Evolutionary conservation across 345 rosid genomes (phyloP).

Genomic region (Kernera saxatilis): DNA sequence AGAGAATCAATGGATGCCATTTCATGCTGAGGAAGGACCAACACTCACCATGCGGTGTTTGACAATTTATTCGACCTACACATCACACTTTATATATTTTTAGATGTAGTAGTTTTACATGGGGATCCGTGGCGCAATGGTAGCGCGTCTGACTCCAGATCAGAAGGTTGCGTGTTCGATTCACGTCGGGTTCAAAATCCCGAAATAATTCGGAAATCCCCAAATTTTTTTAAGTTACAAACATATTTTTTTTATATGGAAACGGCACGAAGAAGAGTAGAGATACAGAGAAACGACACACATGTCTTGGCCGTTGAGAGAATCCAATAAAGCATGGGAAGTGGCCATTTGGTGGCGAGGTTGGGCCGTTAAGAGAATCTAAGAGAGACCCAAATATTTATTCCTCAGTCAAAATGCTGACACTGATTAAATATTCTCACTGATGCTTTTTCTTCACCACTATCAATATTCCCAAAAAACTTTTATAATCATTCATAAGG

Average conservation of each 20-base stretch:
- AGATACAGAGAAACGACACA: neutral
- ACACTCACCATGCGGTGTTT: neutral
- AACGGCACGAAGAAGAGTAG: neutral
- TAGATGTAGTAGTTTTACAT: accelerated
- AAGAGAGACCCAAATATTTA: slow-evolving; percentile 6
- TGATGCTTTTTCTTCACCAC: slow-evolving; percentile 10
- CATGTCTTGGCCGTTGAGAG: neutral
- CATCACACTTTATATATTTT: accelerated
- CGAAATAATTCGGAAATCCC: neutral
- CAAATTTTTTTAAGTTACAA: neutral
- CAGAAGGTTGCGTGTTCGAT: slow-evolving; percentile 99
- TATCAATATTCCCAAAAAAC: neutral
- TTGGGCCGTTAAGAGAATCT: slow-evolving; percentile 16
- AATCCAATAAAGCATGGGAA: neutral
- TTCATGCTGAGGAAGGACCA: slow-evolving; percentile 13
- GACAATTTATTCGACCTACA: neutral
- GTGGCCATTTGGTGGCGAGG: neutral
- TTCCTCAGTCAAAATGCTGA: slow-evolving; percentile 23
- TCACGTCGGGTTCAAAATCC: slow-evolving; percentile 78
- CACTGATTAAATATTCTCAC: neutral
- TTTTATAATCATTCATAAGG: neutral
- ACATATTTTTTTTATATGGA: neutral
- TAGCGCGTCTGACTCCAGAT: slow-evolving; percentile 99
- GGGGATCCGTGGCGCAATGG: slow-evolving; percentile 99
- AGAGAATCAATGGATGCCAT: slow-evolving; percentile 48